phyloP scores from a whole-genome alignment of 2,329 filamentous ascomycete genomes.

The Macroventuria anomochaeta region DNA sequence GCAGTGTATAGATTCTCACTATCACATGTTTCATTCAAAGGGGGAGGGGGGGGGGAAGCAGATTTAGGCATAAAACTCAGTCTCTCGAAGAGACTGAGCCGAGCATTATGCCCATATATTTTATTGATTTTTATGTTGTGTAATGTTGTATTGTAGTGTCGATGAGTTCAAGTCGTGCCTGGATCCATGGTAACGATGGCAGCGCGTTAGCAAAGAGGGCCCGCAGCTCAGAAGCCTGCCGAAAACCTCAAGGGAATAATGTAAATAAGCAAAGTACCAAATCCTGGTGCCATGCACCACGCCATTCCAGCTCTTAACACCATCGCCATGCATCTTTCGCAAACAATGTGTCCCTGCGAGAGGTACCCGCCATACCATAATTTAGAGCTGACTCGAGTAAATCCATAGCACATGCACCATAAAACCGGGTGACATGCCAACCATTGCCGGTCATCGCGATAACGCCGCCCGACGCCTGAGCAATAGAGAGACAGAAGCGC shows the following conservation, averaged over 20 bases:
- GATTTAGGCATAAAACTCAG: conserved; percentile 40
- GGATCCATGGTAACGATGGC: conserved; percentile 26
- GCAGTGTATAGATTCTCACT: not conserved
- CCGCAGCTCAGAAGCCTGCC: conserved; percentile 12
- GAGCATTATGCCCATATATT: conserved; percentile 47
- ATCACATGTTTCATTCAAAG: not conserved
- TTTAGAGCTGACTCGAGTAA: conserved; percentile 6
- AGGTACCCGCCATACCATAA: conserved; percentile 9
- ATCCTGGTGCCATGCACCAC: conserved; percentile 15
- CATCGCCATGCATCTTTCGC: conserved; percentile 13
- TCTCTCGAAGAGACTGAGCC: conserved; percentile 21
- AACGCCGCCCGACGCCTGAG: conserved; percentile 29
- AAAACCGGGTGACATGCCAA: conserved; percentile 20
- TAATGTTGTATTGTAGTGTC: conserved; percentile 29
- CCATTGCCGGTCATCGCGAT: conserved; percentile 9
- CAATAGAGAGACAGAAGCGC: conserved; percentile 24
- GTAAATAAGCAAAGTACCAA: conserved; percentile 22
- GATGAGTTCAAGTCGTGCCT: conserved; percentile 32
- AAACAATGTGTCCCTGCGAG: conserved; percentile 8
- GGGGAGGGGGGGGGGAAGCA: too few species aligned
- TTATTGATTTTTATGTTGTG: conserved; percentile 33
- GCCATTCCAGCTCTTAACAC: conserved; percentile 18
- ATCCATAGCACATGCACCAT: conserved; percentile 7
- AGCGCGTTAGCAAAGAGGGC: conserved; percentile 8
- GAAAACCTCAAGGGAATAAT: conserved; percentile 9